Evolutionary conservation across 176 grass and related monocot genomes (phyloP).

Genomic region (Oryza longistaminata): DNA sequence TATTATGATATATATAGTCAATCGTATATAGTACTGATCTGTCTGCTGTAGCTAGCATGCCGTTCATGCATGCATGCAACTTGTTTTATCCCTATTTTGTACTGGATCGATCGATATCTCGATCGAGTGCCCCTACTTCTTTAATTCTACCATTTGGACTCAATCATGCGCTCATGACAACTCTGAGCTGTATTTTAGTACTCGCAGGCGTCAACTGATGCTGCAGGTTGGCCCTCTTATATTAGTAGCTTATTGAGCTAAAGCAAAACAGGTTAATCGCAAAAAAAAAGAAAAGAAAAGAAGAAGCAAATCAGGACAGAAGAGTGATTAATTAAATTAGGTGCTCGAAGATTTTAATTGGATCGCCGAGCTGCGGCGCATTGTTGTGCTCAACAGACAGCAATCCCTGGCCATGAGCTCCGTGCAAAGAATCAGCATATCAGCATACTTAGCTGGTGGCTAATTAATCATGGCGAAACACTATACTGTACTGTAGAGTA

Average conservation of each 20-base stretch:
- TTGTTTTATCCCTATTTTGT: background rate
- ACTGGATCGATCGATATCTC: background rate
- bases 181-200: conserved; percentile 36
- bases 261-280: no score
- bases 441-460: conserved; percentile 10
- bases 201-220: conserved; percentile 17
- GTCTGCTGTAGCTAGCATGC: background rate
- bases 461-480: conserved; percentile 23
- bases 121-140: background rate
- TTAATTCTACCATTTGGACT: background rate
- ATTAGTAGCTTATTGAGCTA: background rate
- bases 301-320: conserved; percentile 18
- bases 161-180: conserved; percentile 47
- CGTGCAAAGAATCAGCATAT: background rate
- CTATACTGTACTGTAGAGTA: background rate
- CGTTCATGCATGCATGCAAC: background rate
- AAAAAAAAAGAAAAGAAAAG: no score
- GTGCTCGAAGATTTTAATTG: background rate
- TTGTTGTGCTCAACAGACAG: conserved; percentile 30
- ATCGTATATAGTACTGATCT: background rate
- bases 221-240: background rate
- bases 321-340: conserved; percentile 1
- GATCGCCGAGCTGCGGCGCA: conserved; percentile 16
- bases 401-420: conserved; percentile 6
- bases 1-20: background rate